Conservation (phyloP, 2,329 filamentous ascomycete genomes). For the Ophiostoma piceae region DNA sequence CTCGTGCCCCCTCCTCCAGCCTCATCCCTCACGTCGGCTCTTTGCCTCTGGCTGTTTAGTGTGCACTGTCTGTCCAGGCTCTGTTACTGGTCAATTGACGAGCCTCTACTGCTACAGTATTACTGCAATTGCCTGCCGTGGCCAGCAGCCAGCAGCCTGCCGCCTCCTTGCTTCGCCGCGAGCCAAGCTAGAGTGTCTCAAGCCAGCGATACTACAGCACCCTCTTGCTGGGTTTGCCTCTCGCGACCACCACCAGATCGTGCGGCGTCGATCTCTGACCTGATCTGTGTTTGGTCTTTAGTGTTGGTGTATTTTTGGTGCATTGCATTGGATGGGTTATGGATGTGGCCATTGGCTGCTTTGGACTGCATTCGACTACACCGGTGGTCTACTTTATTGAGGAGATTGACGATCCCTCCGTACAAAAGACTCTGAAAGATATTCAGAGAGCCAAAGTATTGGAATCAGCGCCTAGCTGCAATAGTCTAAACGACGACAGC, state of each 20-base stretch:
- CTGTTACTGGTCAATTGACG: background rate
- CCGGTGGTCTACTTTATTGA: background rate
- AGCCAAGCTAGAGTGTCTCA: constrained; percentile 8
- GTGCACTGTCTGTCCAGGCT: too few species aligned
- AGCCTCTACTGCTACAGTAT: background rate
- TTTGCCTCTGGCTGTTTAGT: background rate
- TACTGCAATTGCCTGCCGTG: background rate
- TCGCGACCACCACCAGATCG: constrained; percentile 1
- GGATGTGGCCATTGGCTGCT: constrained; percentile 4
- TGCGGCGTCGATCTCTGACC: constrained; percentile 6
- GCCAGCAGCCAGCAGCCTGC: too few species aligned
- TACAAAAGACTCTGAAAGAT: background rate
- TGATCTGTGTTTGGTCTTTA: background rate
- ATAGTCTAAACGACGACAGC: too few species aligned
- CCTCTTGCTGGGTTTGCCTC: background rate
- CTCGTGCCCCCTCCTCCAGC: constrained; percentile 1
- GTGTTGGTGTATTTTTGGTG: background rate
- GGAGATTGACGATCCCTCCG: background rate
- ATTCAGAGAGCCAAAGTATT: background rate
- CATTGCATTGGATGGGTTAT: background rate
- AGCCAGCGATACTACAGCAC: constrained; percentile 7
- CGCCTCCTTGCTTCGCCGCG: constrained; percentile 6
- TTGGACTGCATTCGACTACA: background rate
- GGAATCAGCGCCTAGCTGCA: background rate
- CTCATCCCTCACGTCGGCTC: constrained; percentile 4